These are phyloP conservation scores for Crithidia fasciculata DNA, from an alignment of 208 protist genomes.

Conservation along the genomic window DNA sequence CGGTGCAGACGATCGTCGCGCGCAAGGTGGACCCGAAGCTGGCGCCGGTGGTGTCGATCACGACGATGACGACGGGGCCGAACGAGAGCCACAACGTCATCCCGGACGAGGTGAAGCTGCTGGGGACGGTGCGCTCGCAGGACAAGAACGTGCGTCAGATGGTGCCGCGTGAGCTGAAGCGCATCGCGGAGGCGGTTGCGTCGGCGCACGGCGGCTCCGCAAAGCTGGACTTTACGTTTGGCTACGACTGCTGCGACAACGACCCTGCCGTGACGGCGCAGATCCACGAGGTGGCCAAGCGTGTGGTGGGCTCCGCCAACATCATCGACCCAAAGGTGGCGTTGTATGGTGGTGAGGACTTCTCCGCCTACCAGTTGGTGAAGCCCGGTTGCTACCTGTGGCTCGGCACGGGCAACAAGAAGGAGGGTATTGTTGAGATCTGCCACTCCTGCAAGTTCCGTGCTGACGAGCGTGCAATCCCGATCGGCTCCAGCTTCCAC, in stretches of 20 bases:
- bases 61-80: slow-evolving; percentile 53
- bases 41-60: slow-evolving; percentile 58
- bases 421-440: slow-evolving; percentile 27
- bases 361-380: slow-evolving; percentile 48
- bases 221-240: slow-evolving; percentile 40
- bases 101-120: slow-evolving; percentile 55
- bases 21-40: slow-evolving; percentile 45
- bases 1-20: slow-evolving; percentile 64
- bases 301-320: slow-evolving; percentile 33
- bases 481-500: slow-evolving; percentile 46
- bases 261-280: slow-evolving; percentile 49
- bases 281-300: slow-evolving; percentile 40
- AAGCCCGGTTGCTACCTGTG: slow-evolving; percentile 51
- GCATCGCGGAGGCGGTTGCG: slow-evolving; percentile 45
- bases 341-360: slow-evolving; percentile 55
- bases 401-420: slow-evolving; percentile 47
- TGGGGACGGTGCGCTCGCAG: slow-evolving; percentile 55
- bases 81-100: slow-evolving; percentile 76
- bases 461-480: slow-evolving; percentile 52
- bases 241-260: slow-evolving; percentile 74
- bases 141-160: slow-evolving; percentile 44
- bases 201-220: slow-evolving; percentile 50
- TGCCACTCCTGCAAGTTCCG: slow-evolving; percentile 59
- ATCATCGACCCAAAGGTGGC: slow-evolving; percentile 32
- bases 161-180: slow-evolving; percentile 49